Base-by-base conservation (phyloP, 768 basidiomycete species). In the Candolleomyces aberdarensis region DNA sequence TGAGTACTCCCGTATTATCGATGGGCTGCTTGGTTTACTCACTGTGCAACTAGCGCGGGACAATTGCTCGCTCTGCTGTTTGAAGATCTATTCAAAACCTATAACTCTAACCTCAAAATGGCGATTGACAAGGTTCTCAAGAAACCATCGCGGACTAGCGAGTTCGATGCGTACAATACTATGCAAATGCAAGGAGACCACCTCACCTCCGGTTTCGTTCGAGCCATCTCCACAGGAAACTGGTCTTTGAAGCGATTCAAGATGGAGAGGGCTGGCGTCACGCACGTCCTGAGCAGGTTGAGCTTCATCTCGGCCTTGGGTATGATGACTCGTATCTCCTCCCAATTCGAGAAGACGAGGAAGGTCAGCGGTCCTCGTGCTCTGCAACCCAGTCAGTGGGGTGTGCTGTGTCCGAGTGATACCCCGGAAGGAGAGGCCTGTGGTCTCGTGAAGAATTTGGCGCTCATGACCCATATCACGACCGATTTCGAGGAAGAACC, bases 391-490 rank as follows among this genome's bases (percentile, higher is more conserved):
- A 93, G 90, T 81, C 97, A 99, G 75, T 99, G 97, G 97, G 97
- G 97, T 41, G 92, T 99, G 79, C 79, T 98, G 19, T 99, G 97
- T 76, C 94, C 97, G 0, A 94, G 92, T 71, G 97, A 99, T 74
- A 99, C 97, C 0, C 97, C 97, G 0, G 97, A 99, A 87, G 97
- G 97, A 71, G 97, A 99, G 76, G 97, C 97, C 17, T 99, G 97
- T 70, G 97, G 97, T 26, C 78, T 99, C 61, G 97, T 99, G 50
- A 99, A 99, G 80, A 99, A 99, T 75, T 77, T 99, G 63, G 97
- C 97, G 3, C 80, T 99, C 15, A 99, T 99, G 97, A 98, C 97
- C 3, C 96, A 99, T 74, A 98, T 99, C 72, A 99, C 97, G 9
- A 98, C 97, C 46, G 97, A 98, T 72, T 96, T 95, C 32, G 95